phyloP scores from a whole-genome alignment of 768 basidiomycete genomes.

The Hericium rajendrae region DNA sequence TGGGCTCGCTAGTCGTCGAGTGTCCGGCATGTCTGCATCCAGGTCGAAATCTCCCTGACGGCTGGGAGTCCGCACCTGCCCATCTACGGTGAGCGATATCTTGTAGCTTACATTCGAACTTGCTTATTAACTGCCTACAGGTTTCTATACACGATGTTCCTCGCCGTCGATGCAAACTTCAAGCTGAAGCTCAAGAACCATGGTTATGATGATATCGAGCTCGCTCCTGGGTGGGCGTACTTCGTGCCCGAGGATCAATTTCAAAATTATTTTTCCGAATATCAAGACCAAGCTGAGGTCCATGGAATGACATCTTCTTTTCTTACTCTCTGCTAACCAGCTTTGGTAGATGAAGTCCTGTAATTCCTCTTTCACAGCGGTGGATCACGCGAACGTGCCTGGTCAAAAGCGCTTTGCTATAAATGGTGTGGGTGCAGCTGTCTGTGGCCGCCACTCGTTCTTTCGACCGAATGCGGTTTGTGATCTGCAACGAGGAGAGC shows the following conservation, averaged over 20 bases:
- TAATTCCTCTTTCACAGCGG: background rate
- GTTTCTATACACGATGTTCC: slow-evolving; percentile 5
- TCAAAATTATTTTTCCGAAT: background rate
- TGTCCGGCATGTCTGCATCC: slow-evolving; percentile 20
- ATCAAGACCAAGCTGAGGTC: slow-evolving; percentile 1
- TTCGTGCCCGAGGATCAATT: background rate
- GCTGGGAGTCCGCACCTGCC: slow-evolving; percentile 10
- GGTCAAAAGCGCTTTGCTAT: background rate
- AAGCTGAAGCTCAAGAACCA: background rate
- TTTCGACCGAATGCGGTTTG: background rate
- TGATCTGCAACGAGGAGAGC: background rate
- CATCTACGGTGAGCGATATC: slow-evolving; percentile 12
- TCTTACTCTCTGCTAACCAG: background rate
- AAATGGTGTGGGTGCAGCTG: slow-evolving; percentile 5
- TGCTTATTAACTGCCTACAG: background rate
- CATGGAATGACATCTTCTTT: slow-evolving; percentile 16
- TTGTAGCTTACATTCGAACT: background rate
- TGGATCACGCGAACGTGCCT: slow-evolving; percentile 4
- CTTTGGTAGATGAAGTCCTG: background rate
- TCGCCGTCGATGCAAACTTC: slow-evolving; percentile 4
- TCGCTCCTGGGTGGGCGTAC: slow-evolving; percentile 2
- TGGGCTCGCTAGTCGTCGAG: slow-evolving; percentile 11
- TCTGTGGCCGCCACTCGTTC: slow-evolving; percentile 2
- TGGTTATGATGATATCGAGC: background rate
- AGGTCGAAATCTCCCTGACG: slow-evolving; percentile 12